Evolutionary conservation across 805 yeast species (phyloP).

Genomic region (Yarrowia alimentaria): DNA sequence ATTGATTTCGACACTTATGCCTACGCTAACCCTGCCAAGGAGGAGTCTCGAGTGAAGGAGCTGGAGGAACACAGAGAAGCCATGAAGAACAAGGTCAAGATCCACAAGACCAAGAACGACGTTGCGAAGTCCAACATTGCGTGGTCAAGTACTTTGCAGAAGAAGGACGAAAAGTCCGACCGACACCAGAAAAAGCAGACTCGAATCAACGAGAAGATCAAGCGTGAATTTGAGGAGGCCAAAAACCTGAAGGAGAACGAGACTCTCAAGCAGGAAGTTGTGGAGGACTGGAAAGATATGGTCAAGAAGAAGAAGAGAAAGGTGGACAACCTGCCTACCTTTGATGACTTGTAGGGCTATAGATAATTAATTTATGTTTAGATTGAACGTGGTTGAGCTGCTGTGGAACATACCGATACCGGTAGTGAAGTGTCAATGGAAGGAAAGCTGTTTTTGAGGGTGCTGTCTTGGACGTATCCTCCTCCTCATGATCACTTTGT

Average conservation of each 20-base stretch:
- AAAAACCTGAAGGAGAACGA: constrained; percentile 40
- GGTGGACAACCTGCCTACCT: constrained; percentile 30
- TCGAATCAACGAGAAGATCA: constrained; percentile 56
- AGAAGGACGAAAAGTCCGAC: constrained; percentile 58
- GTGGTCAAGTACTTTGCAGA: constrained; percentile 73
- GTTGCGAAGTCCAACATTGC: constrained; percentile 51
- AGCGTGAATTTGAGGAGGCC: constrained; percentile 46
- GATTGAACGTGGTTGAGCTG: too few relatives aligned
- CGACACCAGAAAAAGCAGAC: constrained; percentile 69
- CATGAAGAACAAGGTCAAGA: constrained; percentile 34
- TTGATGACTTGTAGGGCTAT: constrained; percentile 34
- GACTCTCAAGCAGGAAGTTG: constrained; percentile 45
- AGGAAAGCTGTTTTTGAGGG: too few relatives aligned
- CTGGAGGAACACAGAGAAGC: constrained; percentile 46
- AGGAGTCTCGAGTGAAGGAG: constrained; percentile 58
- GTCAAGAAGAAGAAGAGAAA: constrained; percentile 58
- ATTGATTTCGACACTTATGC: constrained; percentile 67
- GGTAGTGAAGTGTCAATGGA: too few relatives aligned
- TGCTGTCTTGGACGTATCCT: too few relatives aligned
- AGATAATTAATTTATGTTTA: constrained; percentile 16
- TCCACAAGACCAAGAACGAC: constrained; percentile 42
- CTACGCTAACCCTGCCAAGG: constrained; percentile 65
- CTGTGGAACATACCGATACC: too few relatives aligned
- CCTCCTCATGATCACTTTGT: too few relatives aligned
- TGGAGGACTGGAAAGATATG: constrained; percentile 84